Base-by-base conservation (phyloP, 768 basidiomycete species). In the Boletus vinaceobasis region DNA sequence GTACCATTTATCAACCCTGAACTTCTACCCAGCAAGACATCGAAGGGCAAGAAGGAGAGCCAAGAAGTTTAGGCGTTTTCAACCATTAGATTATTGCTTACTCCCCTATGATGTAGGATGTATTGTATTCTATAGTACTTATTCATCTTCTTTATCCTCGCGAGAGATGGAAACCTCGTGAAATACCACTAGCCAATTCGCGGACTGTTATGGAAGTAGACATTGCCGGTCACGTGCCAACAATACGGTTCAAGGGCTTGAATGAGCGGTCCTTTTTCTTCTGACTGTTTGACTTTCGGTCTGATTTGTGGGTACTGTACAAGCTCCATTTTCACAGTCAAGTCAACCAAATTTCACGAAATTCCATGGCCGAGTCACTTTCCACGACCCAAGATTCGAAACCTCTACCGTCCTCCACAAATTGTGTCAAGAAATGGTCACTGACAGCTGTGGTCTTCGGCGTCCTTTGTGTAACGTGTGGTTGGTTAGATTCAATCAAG, bases 401-500 rank as follows among this genome's bases (percentile, higher is more conserved):
- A 1, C 14, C 47, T 15, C 23, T 54, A 19, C 6, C 29, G 5
- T 43, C 54, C 33, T 40, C 40, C 0, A 21, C 27, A 26, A 43
- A 15, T 9, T 61, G 43, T 37, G 60, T 70, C 43, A 65, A 40
- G 52, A 75, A 66, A 55, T 77, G 76, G 76, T 52, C 67, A 3
- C 39, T 58, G 15, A 65, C 74, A 42, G 64, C 58, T 37, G 53
- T 64, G 31, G 23, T 69, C 36, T 35, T 72, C 1, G 65, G 61
- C 27, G 37, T 70, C 5, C 27, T 75, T n/a, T 66, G 59, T 40
- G 71, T 72, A 8, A 59, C 74, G 4, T 83, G 76, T 46, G 59
- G 74, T 19, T 82, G 75, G 74, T 67, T 88, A 37, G 87, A 89
- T 64, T 72, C 72, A 13, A 82, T 88, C 64, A 87, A 86, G 75